A percentile compares a stretch with the other conserved stretches of the same genome.
Conservation (phyloP, 352 stramenopile species). For the Peronosclerospora sorghi region DNA sequence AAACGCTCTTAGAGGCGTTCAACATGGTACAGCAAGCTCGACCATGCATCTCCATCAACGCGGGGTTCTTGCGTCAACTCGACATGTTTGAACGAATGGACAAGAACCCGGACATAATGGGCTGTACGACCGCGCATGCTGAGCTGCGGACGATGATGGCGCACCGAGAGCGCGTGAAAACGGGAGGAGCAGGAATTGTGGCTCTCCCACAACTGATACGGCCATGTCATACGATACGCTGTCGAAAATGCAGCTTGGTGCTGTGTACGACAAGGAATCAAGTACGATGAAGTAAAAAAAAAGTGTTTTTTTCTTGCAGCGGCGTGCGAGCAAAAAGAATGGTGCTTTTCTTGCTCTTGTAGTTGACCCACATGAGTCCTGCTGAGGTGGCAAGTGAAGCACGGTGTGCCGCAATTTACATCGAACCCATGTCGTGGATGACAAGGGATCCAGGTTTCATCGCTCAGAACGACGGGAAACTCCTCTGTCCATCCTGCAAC, state of each 20-base stretch:
- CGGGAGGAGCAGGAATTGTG: conserved; percentile 16
- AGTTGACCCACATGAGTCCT: conserved; percentile 13
- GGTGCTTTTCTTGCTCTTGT: background rate
- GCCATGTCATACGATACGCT: conserved; percentile 22
- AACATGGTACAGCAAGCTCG: conserved; percentile 43
- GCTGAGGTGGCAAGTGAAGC: conserved; percentile 1
- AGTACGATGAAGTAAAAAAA: conserved; percentile 10
- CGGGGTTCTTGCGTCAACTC: conserved; percentile 58
- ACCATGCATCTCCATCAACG: conserved; percentile 72
- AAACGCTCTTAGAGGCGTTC: conserved; percentile 41
- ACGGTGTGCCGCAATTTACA: conserved; percentile 22
- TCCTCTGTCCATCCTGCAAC: conserved; percentile 52
- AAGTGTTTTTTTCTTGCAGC: background rate
- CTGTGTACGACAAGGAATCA: conserved; percentile 41
- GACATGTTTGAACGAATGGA: conserved; percentile 60
- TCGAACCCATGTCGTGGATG: conserved; percentile 74
- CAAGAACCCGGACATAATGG: conserved; percentile 25
- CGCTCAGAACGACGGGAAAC: conserved; percentile 38
- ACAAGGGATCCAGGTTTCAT: conserved; percentile 12
- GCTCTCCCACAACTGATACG: conserved; percentile 12
- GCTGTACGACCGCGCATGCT: conserved; percentile 43
- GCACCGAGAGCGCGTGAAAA: conserved; percentile 23
- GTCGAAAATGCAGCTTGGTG: conserved; percentile 49
- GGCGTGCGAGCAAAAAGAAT: background rate
- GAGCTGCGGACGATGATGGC: conserved; percentile 45